phyloP scores from a whole-genome alignment of 768 basidiomycete species.

The Termitomyces sp. region DNA sequence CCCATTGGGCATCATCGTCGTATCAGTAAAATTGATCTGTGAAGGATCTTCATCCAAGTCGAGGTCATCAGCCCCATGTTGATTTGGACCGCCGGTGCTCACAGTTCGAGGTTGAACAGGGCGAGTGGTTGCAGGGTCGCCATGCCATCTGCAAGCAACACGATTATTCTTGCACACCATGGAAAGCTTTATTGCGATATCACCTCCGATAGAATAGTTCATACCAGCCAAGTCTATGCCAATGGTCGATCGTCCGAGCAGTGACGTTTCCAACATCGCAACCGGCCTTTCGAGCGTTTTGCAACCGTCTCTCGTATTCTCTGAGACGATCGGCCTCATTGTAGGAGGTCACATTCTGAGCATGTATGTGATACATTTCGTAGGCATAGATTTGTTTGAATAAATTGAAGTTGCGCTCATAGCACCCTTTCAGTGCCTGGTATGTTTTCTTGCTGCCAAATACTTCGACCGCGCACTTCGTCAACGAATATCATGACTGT shows the following conservation, averaged over 20 bases:
- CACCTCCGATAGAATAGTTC: slow-evolving; percentile 66
- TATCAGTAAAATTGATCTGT: slow-evolving; percentile 37
- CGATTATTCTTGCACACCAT: slow-evolving; percentile 5
- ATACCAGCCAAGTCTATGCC: slow-evolving; percentile 78
- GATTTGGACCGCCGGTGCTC: slow-evolving; percentile 25
- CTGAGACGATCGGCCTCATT: slow-evolving; percentile 61
- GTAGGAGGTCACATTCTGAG: slow-evolving; percentile 29
- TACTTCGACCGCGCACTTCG: slow-evolving; percentile 64
- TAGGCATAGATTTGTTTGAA: slow-evolving; percentile 81
- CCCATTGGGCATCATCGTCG: slow-evolving; percentile 26
- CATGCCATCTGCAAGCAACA: slow-evolving; percentile 48
- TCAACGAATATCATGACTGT: not conserved
- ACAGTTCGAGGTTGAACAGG: slow-evolving; percentile 34
- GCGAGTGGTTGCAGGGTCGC: slow-evolving; percentile 56
- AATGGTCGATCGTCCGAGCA: slow-evolving; percentile 71
- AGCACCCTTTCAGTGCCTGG: slow-evolving; percentile 80
- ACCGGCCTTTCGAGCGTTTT: slow-evolving; percentile 56
- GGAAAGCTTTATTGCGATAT: slow-evolving; percentile 7
- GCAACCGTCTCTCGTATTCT: slow-evolving; percentile 70
- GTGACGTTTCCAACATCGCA: slow-evolving; percentile 72
- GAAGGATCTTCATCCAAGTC: slow-evolving; percentile 49
- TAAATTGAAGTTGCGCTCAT: slow-evolving; percentile 79
- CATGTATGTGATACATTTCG: slow-evolving; percentile 45
- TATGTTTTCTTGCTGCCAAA: slow-evolving; percentile 78
- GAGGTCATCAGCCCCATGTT: slow-evolving; percentile 33